Evolutionary conservation across 139 green algal genomes (phyloP).

Genomic region (Chlorella sp.): DNA sequence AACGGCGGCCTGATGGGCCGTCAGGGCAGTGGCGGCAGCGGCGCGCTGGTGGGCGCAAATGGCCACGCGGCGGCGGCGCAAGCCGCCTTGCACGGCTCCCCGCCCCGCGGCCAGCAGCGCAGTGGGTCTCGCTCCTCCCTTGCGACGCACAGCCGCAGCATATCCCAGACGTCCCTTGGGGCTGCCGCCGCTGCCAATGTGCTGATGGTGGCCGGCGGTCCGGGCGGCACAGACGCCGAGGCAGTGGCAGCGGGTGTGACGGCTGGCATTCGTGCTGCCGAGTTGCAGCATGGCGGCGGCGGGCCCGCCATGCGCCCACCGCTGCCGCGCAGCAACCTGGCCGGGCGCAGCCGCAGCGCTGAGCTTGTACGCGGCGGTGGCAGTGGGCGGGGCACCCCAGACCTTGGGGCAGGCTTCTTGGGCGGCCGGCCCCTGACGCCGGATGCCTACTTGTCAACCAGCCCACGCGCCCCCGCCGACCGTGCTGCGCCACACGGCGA

Average conservation of each 20-base stretch:
- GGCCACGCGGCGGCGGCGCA: neutral
- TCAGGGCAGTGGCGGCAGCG: neutral
- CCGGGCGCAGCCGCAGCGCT: no score
- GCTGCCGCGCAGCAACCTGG: no score
- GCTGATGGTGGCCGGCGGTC: no score
- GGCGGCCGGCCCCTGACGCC: neutral
- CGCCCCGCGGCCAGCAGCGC: neutral
- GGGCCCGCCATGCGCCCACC: no score
- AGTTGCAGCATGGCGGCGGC: no score
- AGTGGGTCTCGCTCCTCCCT: neutral
- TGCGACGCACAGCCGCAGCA: neutral
- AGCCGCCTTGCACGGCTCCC: neutral
- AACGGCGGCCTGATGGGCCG: neutral
- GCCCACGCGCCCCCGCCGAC: neutral
- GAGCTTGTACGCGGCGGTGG: neutral
- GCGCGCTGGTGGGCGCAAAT: neutral
- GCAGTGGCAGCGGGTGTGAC: no score
- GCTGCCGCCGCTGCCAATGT: no score
- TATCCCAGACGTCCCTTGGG: no score
- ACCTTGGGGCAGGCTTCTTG: no score
- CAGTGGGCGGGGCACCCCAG: neutral
- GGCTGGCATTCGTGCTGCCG: no score
- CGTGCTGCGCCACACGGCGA: neutral
- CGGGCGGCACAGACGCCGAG: no score
- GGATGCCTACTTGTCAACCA: neutral